Base-by-base conservation (phyloP, 768 basidiomycete species). In the Pholiota molesta region DNA sequence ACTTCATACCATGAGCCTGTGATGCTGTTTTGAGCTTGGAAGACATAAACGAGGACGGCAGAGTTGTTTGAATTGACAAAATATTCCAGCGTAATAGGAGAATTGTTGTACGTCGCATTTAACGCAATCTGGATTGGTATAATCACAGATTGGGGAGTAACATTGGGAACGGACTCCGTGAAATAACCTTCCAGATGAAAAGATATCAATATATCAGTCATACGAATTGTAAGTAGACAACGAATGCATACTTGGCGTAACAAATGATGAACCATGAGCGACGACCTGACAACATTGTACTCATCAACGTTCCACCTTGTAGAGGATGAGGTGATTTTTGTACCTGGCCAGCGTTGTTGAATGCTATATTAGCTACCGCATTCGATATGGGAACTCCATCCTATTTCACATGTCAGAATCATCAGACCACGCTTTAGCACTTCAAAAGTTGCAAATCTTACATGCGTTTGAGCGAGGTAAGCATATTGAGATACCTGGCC, bases 1-100 rank as follows among this genome's bases (percentile, higher is more conserved):
- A 83, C 86, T 70, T 88, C 83, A 65, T 78, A 81, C 82, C 83
- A 88, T 9, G 80, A 75, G 47, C 82, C 70, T 4, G 69, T 67
- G 1, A 65, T 62, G 14, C 72, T 65, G 59, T 78, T 77, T 52
- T 70, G 70, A 23, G 79, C 71, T 47, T 79, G 76, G 13, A 78
- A 65, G 21, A 74, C 71, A 66, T 82, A 77, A 3, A 78, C 73
- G 9, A 84, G 75, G 17, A 68, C 74, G 23, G 69, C 73, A 3
- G 74, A 70, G 28, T 76, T 77, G 64, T 82, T 78, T 1, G 75
- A 68, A 55, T 73, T 74, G 37, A 71, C 76, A 51, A 82, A 68
- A 69, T 77, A 84, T 66, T 82, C 77, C 29, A 81, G 57, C 1
- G 75, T 71, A 0, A 78, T 61, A 0, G 78, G 75, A 40, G 74